Evolutionary conservation across 2,329 filamentous ascomycete species (phyloP).

Genomic region (Hirsutella minnesotensis): DNA sequence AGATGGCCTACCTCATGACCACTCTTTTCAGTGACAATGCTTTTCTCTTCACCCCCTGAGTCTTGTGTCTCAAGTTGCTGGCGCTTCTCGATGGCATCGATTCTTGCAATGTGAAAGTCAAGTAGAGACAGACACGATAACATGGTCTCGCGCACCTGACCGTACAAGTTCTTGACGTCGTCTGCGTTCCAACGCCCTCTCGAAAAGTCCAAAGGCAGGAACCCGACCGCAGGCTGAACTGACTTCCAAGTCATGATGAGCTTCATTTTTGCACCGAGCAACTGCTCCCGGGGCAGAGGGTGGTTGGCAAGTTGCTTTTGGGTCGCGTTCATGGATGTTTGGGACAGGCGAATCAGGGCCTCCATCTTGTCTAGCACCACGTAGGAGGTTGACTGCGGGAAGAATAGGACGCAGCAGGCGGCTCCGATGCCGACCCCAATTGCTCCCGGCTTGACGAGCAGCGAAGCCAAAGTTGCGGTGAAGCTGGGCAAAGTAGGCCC

Average conservation of each 20-base stretch:
- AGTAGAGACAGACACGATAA: conserved; percentile 22
- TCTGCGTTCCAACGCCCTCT: conserved; percentile 31
- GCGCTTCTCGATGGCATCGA: conserved; percentile 10
- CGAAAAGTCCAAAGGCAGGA: conserved; percentile 34
- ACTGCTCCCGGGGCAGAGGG: conserved; percentile 12
- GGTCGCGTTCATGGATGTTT: conserved; percentile 19
- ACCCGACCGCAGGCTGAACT: conserved; percentile 25
- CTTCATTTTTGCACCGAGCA: conserved; percentile 14
- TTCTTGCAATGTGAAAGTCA: conserved; percentile 28
- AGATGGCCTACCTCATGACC: conserved; percentile 9
- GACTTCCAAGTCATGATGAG: conserved; percentile 24
- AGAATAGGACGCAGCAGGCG: conserved; percentile 30
- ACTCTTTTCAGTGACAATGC: conserved; percentile 3
- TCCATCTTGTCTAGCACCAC: conserved; percentile 23
- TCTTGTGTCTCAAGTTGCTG: conserved; percentile 4
- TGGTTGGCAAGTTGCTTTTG: conserved; percentile 10
- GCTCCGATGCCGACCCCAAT: conserved; percentile 32
- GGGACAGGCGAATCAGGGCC: conserved; percentile 17
- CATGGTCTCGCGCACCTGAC: conserved; percentile 22
- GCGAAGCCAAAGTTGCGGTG: conserved; percentile 22
- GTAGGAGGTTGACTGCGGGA: conserved; percentile 36
- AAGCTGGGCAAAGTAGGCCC: conserved; percentile 30
- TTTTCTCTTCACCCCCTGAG: background rate
- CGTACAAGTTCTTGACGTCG: conserved; percentile 26
- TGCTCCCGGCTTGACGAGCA: conserved; percentile 31